Base-by-base conservation (phyloP, 2,329 filamentous ascomycete genomes). In the Xenoacremonium recifei region DNA sequence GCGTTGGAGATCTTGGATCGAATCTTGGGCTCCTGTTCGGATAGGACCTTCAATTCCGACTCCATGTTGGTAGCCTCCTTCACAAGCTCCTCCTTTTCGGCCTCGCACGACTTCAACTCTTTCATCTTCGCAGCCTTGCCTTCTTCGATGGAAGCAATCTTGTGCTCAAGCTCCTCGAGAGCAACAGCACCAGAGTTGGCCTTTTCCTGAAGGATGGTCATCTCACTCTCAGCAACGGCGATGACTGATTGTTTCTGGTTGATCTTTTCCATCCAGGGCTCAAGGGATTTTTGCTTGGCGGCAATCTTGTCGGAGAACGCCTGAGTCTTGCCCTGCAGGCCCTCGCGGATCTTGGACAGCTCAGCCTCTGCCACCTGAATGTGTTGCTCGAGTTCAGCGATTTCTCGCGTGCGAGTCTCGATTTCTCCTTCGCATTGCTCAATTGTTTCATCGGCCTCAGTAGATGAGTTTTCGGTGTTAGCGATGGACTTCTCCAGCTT, bases 261-360 rank as follows among this genome's bases (percentile, higher is more conserved):
- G 70, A 99, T 92, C 68, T 93, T 97, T 52, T 90, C 90, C 54
- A 86, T 91, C 93, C 93, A 99, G 0, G 93, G 93, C 67, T 97
- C 92, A 10, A 99, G 75, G 1, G 89, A 85, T 67, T 95, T 96
- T 60, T 99, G 93, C 68, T 96, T 96, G 4, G 76, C 77, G 0
- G 90, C 84, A 54, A 99, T 97, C 59, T 96, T 79, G 55, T 99
- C 90, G 0, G 92, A 97, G 48, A 96, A 87, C 6, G 82, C 86
- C 62, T 97, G 91, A 0, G 93, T 99, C 70, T 99, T 99, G 58
- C 92, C 92, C 60, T 96, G 96, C 6, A 99, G 74, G 47, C 80
- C 82, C 17, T 96, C 89, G 42, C 92, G 84, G 51, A 99, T 93
- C n/a, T 70, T 76, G 21, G 82, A 75, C 16, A 99, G 80, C 61